Evolutionary conservation across 106 monocot genomes (phyloP), one percentile per base, ranked within the genome.

Genomic region (Apostasia ramifera): DNA sequence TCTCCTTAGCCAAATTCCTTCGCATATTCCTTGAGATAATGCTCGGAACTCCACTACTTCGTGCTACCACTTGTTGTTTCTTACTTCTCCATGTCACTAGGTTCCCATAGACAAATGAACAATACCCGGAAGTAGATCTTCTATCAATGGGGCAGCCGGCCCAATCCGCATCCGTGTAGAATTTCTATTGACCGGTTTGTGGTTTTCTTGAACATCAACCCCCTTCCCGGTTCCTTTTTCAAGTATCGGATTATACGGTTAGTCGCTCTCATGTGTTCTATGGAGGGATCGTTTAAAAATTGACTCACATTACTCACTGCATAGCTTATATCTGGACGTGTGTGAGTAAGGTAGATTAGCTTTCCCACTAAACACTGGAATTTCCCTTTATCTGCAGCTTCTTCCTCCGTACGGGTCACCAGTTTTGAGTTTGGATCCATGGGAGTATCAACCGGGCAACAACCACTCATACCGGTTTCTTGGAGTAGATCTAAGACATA

Each of bases 131-230:
- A 0, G 65, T 80, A 3, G 80, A 75, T 38, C 70, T 44, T 53
- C 37, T 55, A 57, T 75, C 75, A 46, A 62, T 47, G 2, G 46
- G 13, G 49, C 57, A 50, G 12, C 76, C 50, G 2, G 11, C 66
- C 65, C 70, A 81, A 59, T 75, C 80, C 7, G 67, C 43, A 73
- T 79, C 66, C 39, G 44, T 61, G 43, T 37, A 80, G 1, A 40
- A 40, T 46, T 51, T 63, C 55, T 4, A 80, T 5, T 5, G 3
- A 8, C 9, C 45, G 10, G 38, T 60, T 13, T 12, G 48, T 44
- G 60, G 57, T 54, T 38, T 45, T 54, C 12, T 15, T 41, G 7
- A 76, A 76, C 7, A 55, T 44, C 1, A 81, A 10, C 5, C 74
- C 79, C 15, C 56, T 55, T 40, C 74, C 68, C 9, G 61, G 68